Evolutionary conservation across 768 basidiomycete genomes (phyloP), one percentile per base, ranked within the genome.

Genomic region (Boletus rex-veris): DNA sequence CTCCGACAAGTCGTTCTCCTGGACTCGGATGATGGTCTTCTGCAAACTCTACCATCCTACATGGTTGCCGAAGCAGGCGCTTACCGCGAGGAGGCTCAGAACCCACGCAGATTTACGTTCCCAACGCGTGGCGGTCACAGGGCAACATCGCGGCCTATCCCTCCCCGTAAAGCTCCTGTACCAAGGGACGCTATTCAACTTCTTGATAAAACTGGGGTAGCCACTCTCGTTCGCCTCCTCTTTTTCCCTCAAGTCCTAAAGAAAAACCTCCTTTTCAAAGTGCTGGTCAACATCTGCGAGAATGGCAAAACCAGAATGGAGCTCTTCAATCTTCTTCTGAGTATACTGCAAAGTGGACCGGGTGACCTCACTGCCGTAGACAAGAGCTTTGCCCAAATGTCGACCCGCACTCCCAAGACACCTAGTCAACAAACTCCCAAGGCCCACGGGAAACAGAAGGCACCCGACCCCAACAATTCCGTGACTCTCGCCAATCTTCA

Each of bases 201-300:
- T 2, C 80, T 99, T 42, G 97, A 99, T 67, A 96, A 91, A 63
- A 70, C 81, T 7, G 92, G 93, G 14, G 82, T 98, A 43, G 90
- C 94, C 0, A 86, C 88, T 21, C 83, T 99, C 16, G 85, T 98
- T 39, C 85, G 95, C 48, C 82, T 98, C 8, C 80, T 99, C 19
- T 99, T 99, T 79, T 97, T 93, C 80, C 97, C 97, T 5, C 92
- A 97, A 60, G 86, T 93, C 19, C 76, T 92, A 55, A 85, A 84
- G 73, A 94, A 92, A 74, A 87, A 82, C 45, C 72, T 90, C 21
- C 78, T 99, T 12, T 91, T 92, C 69, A 90, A 88, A 65, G 86
- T 97, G 2, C 83, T 99, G 35, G 86, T 92, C 58, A 96, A 98
- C 67, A 78, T 99, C 8, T 99, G 94, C 74, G 95, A 98, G 73